phyloP scores from a whole-genome alignment of 2,329 filamentous ascomycete genomes.

The Harringtonia aguacate region DNA sequence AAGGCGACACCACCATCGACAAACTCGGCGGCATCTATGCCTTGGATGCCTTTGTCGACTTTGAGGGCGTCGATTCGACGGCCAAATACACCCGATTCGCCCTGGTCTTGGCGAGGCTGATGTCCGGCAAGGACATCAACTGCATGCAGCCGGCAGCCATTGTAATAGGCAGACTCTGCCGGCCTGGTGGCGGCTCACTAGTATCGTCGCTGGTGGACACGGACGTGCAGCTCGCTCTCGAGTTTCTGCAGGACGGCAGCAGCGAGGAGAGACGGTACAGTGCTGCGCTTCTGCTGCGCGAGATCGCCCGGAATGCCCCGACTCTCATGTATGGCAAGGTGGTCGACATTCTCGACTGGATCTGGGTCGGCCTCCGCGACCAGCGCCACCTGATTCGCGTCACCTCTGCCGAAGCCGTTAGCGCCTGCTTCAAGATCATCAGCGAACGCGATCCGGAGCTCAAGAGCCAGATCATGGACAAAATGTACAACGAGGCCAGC shows the following conservation, averaged over 20 bases:
- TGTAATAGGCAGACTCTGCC: slow-evolving; percentile 80
- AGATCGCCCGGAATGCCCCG: slow-evolving; percentile 84
- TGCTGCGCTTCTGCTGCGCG: slow-evolving; percentile 80
- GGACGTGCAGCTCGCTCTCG: slow-evolving; percentile 89
- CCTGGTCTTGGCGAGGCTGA: slow-evolving; percentile 75
- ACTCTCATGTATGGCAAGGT: slow-evolving; percentile 95
- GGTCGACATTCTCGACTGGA: slow-evolving; percentile 86
- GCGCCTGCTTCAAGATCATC: slow-evolving; percentile 92
- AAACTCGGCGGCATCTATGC: slow-evolving; percentile 86
- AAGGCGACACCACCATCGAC: slow-evolving; percentile 78
- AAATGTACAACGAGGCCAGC: slow-evolving; percentile 80
- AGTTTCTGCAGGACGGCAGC: slow-evolving; percentile 93
- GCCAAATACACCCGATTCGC: slow-evolving; percentile 93
- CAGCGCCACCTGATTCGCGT: slow-evolving; percentile 83
- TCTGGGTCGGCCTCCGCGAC: slow-evolving; percentile 90
- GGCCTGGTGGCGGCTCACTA: slow-evolving; percentile 84
- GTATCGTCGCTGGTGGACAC: slow-evolving; percentile 95
- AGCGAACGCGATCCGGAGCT: slow-evolving; percentile 82
- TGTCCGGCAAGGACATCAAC: slow-evolving; percentile 82
- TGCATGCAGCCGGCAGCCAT: slow-evolving; percentile 86
- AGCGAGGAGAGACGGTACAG: slow-evolving; percentile 90
- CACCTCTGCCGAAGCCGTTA: slow-evolving; percentile 85
- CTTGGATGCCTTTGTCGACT: slow-evolving; percentile 86
- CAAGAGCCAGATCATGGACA: slow-evolving; percentile 78
- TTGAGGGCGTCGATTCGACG: slow-evolving; percentile 87